Evolutionary conservation across 164 flowering plant species (phyloP).

Genomic region (Piper longum): DNA sequence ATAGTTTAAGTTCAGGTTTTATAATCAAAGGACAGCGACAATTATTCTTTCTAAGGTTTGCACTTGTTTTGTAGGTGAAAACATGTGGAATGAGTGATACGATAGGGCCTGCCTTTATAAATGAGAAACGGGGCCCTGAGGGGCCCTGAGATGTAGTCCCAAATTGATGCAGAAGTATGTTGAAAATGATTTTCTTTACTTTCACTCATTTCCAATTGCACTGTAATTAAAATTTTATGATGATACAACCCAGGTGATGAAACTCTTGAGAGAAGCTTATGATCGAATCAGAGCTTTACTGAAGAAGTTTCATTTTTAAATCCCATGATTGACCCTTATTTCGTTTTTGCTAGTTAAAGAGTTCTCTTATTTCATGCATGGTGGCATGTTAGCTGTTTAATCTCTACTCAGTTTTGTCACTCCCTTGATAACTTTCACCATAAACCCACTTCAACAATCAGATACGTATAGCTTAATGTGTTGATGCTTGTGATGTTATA

Average conservation of each 20-base stretch:
- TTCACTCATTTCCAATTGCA: background rate
- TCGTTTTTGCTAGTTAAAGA: too few species aligned
- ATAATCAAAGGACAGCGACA: background rate
- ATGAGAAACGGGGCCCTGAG: constrained; percentile 80
- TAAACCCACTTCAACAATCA: too few species aligned
- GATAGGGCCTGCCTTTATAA: constrained; percentile 87
- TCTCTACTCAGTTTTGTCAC: too few species aligned
- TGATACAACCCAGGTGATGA: constrained; percentile 13
- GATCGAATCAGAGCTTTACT: constrained; percentile 18
- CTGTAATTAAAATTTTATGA: background rate
- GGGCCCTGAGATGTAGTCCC: constrained; percentile 88
- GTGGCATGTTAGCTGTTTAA: too few species aligned
- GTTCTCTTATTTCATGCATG: too few species aligned
- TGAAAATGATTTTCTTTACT: background rate
- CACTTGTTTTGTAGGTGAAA: constrained; percentile 44
- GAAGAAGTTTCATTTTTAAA: constrained; percentile 45
- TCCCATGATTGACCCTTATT: background rate
- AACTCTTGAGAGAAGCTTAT: too few species aligned
- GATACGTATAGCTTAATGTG: too few species aligned
- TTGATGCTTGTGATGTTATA: too few species aligned
- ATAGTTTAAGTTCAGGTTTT: background rate
- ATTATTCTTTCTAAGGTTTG: background rate
- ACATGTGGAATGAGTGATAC: constrained; percentile 91
- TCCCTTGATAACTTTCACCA: too few species aligned
- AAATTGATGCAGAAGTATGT: constrained; percentile 86